These are phyloP conservation scores for Hygrophorus russula DNA, from an alignment of 768 basidiomycete species.

Conservation along the genomic window DNA sequence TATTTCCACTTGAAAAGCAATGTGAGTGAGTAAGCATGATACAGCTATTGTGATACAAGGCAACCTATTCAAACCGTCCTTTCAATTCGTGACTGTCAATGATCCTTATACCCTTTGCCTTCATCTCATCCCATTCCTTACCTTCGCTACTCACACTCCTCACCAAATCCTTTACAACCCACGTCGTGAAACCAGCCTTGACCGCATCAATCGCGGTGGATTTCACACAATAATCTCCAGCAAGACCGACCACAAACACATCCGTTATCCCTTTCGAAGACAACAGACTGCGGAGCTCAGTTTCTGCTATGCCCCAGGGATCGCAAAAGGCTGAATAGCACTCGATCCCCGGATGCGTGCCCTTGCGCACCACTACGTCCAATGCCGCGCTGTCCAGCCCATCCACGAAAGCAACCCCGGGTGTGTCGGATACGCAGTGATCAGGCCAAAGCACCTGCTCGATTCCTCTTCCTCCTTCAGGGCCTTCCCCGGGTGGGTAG, in stretches of 20 bases:
- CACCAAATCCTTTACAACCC: constrained; percentile 38
- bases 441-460: constrained; percentile 70
- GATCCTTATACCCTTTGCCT: constrained; percentile 21
- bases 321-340: constrained; percentile 76
- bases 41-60: no score
- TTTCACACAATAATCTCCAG: constrained; percentile 73
- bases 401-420: constrained; percentile 50
- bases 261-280: constrained; percentile 34
- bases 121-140: constrained; percentile 25
- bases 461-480: constrained; percentile 18
- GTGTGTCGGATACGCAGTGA: constrained; percentile 56
- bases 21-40: no score
- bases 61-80: constrained; percentile 8
- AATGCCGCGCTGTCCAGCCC: constrained; percentile 31
- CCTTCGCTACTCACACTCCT: constrained; percentile 20
- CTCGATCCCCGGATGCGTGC: constrained; percentile 48
- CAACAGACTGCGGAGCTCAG: constrained; percentile 35
- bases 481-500: constrained; percentile 15
- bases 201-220: constrained; percentile 43
- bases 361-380: constrained; percentile 41
- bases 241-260: constrained; percentile 56
- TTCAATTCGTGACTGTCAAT: constrained; percentile 20
- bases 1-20: background rate
- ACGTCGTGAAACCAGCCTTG: constrained; percentile 36
- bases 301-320: constrained; percentile 35